phyloP scores from a whole-genome alignment of 108 stramenopile genomes.

The Ochromonas danica region DNA sequence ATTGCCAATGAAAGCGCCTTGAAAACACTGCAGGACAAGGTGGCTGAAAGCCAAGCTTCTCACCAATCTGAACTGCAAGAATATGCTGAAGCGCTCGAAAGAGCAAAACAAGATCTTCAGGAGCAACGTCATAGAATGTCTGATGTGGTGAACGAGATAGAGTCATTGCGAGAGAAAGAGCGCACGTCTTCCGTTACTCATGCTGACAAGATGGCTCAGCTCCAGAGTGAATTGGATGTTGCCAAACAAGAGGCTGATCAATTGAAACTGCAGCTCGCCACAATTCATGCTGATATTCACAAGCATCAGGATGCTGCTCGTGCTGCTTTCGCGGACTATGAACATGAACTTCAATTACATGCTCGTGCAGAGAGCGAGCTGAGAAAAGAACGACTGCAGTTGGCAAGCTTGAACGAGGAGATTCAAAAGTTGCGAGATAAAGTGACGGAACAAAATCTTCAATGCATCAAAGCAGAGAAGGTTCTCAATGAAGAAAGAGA shows the following conservation, averaged over 20 bases:
- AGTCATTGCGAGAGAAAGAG: background rate
- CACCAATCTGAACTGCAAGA: background rate
- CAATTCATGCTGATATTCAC: background rate
- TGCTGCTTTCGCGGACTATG: conserved; percentile 27
- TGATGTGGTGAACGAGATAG: background rate
- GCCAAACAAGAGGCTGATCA: background rate
- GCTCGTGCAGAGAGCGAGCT: conserved; percentile 11
- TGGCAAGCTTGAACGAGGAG: background rate
- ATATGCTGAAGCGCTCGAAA: too few relatives aligned
- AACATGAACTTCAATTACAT: conserved; percentile 37
- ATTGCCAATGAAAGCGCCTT: conserved; percentile 1
- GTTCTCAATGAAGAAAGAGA: background rate
- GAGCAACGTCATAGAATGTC: too few relatives aligned
- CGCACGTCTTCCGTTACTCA: background rate
- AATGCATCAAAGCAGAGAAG: background rate
- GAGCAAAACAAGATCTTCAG: background rate
- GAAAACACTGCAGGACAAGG: conserved; percentile 10
- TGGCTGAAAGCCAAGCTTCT: background rate
- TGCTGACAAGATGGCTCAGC: background rate
- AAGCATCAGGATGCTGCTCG: background rate
- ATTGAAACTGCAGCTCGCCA: background rate
- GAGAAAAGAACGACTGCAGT: background rate
- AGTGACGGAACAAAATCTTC: background rate
- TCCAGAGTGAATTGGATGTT: background rate
- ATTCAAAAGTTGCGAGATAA: background rate